Percentiles rank a stretch among this genome's conserved stretches.
These are phyloP conservation scores for Hansenula anomala DNA, from an alignment of 1,139 yeast genomes.

Conservation along the genomic window DNA sequence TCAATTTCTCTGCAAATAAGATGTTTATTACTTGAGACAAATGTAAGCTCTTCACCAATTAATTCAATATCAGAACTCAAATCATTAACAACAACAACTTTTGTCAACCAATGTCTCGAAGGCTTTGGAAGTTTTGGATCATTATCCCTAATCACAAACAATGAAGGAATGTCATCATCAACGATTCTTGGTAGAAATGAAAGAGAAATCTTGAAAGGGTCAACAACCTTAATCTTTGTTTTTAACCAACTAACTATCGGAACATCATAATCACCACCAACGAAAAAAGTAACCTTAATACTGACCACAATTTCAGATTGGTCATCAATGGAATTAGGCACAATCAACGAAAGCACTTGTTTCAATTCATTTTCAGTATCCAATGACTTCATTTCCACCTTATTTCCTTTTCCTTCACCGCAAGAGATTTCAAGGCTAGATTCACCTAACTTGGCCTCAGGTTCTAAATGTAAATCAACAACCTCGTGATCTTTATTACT, in stretches of 20 bases:
- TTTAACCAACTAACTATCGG: slow-evolving; percentile 31
- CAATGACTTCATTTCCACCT: slow-evolving; percentile 14
- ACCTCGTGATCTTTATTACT: slow-evolving; percentile 24
- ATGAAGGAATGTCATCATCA: slow-evolving; percentile 37
- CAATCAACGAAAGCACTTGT: slow-evolving; percentile 23
- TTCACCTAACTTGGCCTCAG: slow-evolving; percentile 7
- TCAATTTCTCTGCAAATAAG: slow-evolving; percentile 29
- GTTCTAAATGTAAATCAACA: slow-evolving; percentile 19
- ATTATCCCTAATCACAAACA: slow-evolving; percentile 8
- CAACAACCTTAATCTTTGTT: slow-evolving; percentile 29
- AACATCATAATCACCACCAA: slow-evolving; percentile 22
- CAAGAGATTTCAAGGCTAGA: slow-evolving; percentile 2
- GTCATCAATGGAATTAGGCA: slow-evolving; percentile 25
- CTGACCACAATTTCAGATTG: not conserved
- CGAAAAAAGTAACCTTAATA: slow-evolving; percentile 16
- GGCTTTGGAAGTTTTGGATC: slow-evolving; percentile 37
- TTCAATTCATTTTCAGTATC: slow-evolving; percentile 11
- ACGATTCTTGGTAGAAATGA: slow-evolving; percentile 36
- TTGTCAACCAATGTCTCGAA: slow-evolving; percentile 43
- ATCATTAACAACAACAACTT: slow-evolving; percentile 9
- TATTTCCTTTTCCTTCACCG: slow-evolving; percentile 3
- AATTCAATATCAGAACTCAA: slow-evolving; percentile 23
- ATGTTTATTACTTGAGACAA: slow-evolving; percentile 28
- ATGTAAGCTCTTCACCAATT: slow-evolving; percentile 19
- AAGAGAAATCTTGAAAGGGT: slow-evolving; percentile 35